Evolutionary conservation across 2,329 filamentous ascomycete species (phyloP), one percentile per base, ranked within the genome.

Genomic region (Lachnellula willkommii): DNA sequence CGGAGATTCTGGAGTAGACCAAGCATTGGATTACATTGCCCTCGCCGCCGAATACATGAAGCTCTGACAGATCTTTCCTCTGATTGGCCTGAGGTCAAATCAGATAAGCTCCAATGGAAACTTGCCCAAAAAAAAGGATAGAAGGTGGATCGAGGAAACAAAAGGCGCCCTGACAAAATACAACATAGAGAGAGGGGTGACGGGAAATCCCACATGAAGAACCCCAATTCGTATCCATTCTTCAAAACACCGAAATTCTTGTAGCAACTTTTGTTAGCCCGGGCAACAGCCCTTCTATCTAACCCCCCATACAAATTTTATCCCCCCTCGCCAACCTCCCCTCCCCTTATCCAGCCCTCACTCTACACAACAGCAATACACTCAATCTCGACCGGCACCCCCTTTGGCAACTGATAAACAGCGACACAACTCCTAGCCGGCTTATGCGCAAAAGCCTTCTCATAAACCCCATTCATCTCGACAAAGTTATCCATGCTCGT

Each of bases 401-500:
- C 85, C 80, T 93, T 90, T 60, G 91, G 91, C 64, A 96, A 80
- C 68, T 89, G 85, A 79, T 95, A 92, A 63, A 95, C 92, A 8
- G 92, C 91, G 55, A 96, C 90, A 70, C 91, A 96, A 76, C 87
- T 91, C 64, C 90, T 82, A n/a, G 90, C 88, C 26, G 91, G 91
- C 83, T 92, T 94, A 75, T 90, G 86, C 53, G 81, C 74, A 74
- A 93, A 94, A 79, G 85, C 90, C 75, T 90, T 86, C 73, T 86
- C 87, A 72, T 94, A 95, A 67, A 88, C 86, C 65, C 80, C 80
- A 75, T 95, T 95, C 88, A 95, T 90, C 71, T 84, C 83, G 51
- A 82, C 87, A 70, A 96, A 96, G 75, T 92, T 80, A 65, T 80
- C 82, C 92, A 96, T 96, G 74, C 93, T 88, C 54, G 87, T 86